Evolutionary conservation across 345 rosid species (phyloP).

Genomic region (Sonneratia caseolaris): DNA sequence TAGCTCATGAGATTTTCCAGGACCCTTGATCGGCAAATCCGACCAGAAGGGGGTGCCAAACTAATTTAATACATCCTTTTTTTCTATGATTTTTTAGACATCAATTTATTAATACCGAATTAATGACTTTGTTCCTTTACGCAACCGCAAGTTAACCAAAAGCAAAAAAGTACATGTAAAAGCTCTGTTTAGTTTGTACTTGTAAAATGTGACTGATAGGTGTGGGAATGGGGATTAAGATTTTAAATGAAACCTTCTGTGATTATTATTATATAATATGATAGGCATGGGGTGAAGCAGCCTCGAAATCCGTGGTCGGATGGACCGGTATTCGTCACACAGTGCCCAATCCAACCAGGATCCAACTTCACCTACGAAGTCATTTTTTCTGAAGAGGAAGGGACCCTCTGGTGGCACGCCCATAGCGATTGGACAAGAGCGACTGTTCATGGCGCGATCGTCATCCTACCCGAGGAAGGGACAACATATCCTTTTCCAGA

Average conservation of each 20-base stretch:
- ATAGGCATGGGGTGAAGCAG: constrained; percentile 24
- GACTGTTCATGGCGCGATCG: constrained; percentile 29
- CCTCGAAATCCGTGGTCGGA: constrained; percentile 22
- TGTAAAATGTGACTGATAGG: neutral
- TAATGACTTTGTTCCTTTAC: no score
- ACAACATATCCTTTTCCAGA: constrained; percentile 3
- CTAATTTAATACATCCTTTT: no score
- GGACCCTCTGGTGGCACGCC: no score
- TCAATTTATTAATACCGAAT: no score
- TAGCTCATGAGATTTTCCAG: no score
- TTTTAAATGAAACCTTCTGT: neutral
- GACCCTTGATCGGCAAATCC: no score
- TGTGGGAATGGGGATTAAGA: neutral
- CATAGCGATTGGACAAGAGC: constrained; percentile 22
- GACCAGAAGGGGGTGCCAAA: no score
- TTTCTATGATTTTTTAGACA: no score
- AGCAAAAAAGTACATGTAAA: no score
- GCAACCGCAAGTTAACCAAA: no score
- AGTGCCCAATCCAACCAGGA: constrained; percentile 13
- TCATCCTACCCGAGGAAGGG: constrained; percentile 18
- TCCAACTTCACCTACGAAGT: constrained; percentile 17
- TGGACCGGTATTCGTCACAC: constrained; percentile 21
- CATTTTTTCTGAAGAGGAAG: constrained; percentile 9
- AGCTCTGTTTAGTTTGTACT: neutral
- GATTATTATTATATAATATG: neutral